phyloP scores from a whole-genome alignment of 1,139 yeast species.

The Scheffersomyces quercinus region DNA sequence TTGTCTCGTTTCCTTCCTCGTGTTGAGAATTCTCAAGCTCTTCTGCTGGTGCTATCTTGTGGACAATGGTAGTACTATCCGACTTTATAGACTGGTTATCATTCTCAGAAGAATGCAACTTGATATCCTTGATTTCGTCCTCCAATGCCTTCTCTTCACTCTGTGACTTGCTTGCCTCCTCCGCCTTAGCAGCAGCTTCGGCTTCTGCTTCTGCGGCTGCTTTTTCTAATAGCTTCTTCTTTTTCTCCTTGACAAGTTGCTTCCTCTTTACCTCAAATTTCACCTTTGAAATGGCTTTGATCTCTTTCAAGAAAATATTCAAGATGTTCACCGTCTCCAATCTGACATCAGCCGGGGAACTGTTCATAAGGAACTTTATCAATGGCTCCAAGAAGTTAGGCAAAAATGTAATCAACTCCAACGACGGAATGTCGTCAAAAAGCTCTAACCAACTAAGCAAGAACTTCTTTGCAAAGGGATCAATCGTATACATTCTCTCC shows the following conservation, averaged over 20 bases:
- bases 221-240: constrained; percentile 4
- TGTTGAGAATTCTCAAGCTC: constrained; percentile 1
- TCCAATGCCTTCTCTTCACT: not conserved
- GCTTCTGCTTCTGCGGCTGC: constrained; percentile 5
- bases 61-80: constrained; percentile 22
- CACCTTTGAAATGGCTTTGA: constrained; percentile 69
- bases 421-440: constrained; percentile 87
- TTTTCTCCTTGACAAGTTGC: constrained; percentile 21
- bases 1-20: constrained; percentile 2
- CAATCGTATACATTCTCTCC: constrained; percentile 88
- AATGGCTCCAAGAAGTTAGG: constrained; percentile 91
- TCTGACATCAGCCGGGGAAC: constrained; percentile 84
- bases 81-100: constrained; percentile 28
- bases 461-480: constrained; percentile 90
- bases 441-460: constrained; percentile 91
- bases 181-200: constrained; percentile 6
- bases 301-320: constrained; percentile 76
- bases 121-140: constrained; percentile 8
- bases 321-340: constrained; percentile 80
- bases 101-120: constrained; percentile 7
- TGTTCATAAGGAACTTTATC: constrained; percentile 71
- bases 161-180: constrained; percentile 5
- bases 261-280: constrained; percentile 49
- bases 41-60: constrained; percentile 11
- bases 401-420: constrained; percentile 81